Base-by-base conservation (phyloP, 139 green algal species). In the Chlamydomonas incerta region DNA sequence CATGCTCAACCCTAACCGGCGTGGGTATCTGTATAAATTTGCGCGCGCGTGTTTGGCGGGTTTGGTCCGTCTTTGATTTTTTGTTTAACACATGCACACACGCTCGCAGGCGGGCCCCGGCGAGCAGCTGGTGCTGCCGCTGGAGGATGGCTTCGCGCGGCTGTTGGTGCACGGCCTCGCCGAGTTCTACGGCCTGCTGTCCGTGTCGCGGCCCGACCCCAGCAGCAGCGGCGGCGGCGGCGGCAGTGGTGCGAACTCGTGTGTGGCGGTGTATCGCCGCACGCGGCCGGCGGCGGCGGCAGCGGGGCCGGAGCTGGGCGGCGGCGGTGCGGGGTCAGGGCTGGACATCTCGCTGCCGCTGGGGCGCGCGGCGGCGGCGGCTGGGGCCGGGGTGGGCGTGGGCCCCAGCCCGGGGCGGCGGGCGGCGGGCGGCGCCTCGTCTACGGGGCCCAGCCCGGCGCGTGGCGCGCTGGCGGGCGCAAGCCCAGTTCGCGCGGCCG, bases 121-220 rank as follows among this genome's bases (percentile, higher is more conserved):
- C n/a, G 77, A 76, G 10, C 70, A 65, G 69, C 58, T 83, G 79
- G 50, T 72, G 31, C 20, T 87, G 50, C 72, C 71, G n/a, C 72
- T 90, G 52, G 70, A 87, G 21, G 86, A 90, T 35, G 33, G 23
- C 9, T 90, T 87, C 55, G 79, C 67, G 13, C 86, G 86, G 24
- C 70, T 90, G 79, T 72, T 90, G 70, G 88, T 91, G 65, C 91
- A 93, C 67, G 91, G 91, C 33, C 88, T 94, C 28, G 86, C 89
- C 0, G 81, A 94, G 52, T 93, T 92, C 66, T 87, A 94, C 60
- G 72, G 80, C 57, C 87, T 94, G 18, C 52, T 87, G 14, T 88
- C 80, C 15, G 41, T 68, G 13, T 86, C 74, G 3, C 62, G 74
- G 0, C 4, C 41, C 29, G 58, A 82, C 58, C 11, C 41, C 41